Conservation (phyloP, 225 moss, liverwort and hornwort species). For the Climacium dendroides region DNA sequence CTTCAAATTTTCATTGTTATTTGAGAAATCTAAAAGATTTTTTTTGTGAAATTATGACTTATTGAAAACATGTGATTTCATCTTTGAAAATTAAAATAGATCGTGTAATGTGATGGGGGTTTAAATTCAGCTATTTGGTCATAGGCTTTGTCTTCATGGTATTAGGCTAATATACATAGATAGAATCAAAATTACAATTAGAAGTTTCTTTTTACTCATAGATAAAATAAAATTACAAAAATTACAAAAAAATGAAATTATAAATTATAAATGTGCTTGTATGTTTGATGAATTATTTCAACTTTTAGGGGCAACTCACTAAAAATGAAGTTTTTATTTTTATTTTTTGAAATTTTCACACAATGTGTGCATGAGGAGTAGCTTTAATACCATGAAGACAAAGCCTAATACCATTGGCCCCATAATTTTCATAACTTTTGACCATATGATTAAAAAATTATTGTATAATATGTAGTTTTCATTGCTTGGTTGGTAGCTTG, state of each 20-base stretch:
- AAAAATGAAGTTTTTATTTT: too few relatives aligned
- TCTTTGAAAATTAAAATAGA: background rate
- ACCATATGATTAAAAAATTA: too few relatives aligned
- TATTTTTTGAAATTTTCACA: too few relatives aligned
- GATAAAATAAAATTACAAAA: rapidly evolving
- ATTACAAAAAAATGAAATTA: background rate
- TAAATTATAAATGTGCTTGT: background rate
- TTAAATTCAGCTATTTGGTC: background rate
- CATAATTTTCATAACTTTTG: too few relatives aligned
- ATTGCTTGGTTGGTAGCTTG: too few relatives aligned
- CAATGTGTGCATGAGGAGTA: too few relatives aligned
- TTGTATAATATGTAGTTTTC: too few relatives aligned
- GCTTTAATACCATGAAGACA: too few relatives aligned
- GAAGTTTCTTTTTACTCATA: rapidly evolving
- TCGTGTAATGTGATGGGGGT: background rate
- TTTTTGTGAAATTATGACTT: too few relatives aligned
- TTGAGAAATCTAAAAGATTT: background rate
- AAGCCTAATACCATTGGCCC: too few relatives aligned
- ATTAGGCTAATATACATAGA: background rate
- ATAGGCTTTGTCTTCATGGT: rapidly evolving
- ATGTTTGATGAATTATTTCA: background rate
- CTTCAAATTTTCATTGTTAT: background rate
- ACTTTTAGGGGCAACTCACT: too few relatives aligned
- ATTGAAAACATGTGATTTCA: background rate
- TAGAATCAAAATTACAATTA: background rate